These are phyloP conservation scores for Huntiella savannae DNA, from an alignment of 2,329 filamentous ascomycete species.

Conservation along the genomic window DNA sequence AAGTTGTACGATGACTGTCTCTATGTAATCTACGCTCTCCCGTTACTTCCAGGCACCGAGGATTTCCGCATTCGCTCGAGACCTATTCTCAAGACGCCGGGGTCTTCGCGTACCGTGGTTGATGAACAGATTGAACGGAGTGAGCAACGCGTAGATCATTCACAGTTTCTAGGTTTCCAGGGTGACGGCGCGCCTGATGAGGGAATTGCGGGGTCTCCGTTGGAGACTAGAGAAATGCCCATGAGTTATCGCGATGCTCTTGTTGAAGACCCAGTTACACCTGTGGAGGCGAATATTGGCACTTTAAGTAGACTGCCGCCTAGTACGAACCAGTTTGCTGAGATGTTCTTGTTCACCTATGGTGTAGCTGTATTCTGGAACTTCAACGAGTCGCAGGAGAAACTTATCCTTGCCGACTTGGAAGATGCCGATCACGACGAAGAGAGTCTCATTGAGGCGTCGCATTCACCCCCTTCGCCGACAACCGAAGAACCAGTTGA, in stretches of 20 bases:
- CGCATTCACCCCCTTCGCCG: not conserved
- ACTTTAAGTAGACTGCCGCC: constrained; percentile 39
- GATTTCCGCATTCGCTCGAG: constrained; percentile 80
- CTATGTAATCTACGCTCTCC: constrained; percentile 87
- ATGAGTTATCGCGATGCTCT: constrained; percentile 11
- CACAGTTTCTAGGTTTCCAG: constrained; percentile 5
- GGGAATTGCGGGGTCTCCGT: constrained; percentile 2
- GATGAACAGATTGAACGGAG: constrained; percentile 94
- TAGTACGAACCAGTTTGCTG: constrained; percentile 63
- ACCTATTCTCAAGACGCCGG: constrained; percentile 79
- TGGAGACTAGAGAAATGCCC: not conserved
- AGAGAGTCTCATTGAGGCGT: constrained; percentile 16
- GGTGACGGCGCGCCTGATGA: constrained; percentile 14
- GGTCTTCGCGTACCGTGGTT: constrained; percentile 69
- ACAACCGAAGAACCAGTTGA: constrained; percentile 7
- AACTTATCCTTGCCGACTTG: constrained; percentile 84
- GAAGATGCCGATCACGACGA: constrained; percentile 65
- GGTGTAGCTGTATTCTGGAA: constrained; percentile 99
- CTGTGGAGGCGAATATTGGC: constrained; percentile 8
- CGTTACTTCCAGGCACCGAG: constrained; percentile 65
- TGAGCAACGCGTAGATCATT: constrained; percentile 67
- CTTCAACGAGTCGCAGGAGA: constrained; percentile 88
- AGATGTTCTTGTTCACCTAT: constrained; percentile 95
- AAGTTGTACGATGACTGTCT: constrained; percentile 97
- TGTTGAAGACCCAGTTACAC: not conserved